phyloP scores from a whole-genome alignment of 768 basidiomycete species.

The Mycena vitilis region DNA sequence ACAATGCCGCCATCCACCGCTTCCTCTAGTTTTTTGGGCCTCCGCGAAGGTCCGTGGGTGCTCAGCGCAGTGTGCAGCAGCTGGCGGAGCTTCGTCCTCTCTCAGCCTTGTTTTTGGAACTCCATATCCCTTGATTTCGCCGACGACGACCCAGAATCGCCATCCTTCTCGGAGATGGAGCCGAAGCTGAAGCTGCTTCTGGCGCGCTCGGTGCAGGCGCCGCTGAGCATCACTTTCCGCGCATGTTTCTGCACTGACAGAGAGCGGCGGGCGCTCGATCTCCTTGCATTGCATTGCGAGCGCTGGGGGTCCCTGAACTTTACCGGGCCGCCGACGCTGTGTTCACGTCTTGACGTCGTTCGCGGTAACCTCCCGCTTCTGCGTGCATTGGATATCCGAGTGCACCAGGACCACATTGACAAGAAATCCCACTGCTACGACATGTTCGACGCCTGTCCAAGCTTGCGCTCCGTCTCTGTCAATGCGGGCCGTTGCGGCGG shows the following conservation, averaged over 20 bases:
- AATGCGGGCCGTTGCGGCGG: not conserved
- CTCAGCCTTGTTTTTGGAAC: slow-evolving; percentile 5
- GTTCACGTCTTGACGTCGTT: not conserved
- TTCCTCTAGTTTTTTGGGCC: not conserved
- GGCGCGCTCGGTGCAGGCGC: not conserved
- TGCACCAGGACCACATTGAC: not conserved
- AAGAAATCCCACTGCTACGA: not conserved
- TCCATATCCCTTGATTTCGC: not conserved
- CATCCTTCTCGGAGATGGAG: not conserved
- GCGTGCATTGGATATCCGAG: not conserved
- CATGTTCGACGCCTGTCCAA: not conserved
- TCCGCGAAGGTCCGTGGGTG: not conserved
- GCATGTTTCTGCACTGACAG: not conserved
- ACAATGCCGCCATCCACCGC: not conserved
- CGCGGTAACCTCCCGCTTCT: not conserved
- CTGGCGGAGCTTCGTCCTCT: slow-evolving; percentile 1
- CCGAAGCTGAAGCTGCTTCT: not conserved
- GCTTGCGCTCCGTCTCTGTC: not conserved
- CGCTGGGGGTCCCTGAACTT: not conserved
- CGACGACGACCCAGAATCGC: not conserved
- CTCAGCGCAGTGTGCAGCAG: slow-evolving; percentile 3
- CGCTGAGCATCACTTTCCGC: not conserved
- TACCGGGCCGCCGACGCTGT: not conserved
- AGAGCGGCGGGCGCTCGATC: not conserved
- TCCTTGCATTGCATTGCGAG: not conserved